phyloP scores from a whole-genome alignment of 805 yeast genomes.

The Tanozyma kutaoensis region DNA sequence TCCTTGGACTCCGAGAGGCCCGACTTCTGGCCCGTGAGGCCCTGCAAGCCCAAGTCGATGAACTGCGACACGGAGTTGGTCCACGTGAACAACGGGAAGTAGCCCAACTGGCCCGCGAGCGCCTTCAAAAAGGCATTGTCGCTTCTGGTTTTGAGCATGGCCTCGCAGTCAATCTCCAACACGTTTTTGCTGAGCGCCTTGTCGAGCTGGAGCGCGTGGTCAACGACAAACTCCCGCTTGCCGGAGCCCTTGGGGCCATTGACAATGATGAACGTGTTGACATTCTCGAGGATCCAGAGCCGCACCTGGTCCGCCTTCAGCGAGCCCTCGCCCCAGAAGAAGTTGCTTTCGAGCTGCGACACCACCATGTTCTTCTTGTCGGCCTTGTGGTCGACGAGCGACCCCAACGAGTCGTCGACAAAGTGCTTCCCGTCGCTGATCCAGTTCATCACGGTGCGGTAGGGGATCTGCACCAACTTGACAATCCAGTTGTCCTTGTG shows the following conservation, averaged over 20 bases:
- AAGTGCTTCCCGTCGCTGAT: conserved; percentile 20
- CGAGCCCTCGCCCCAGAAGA: conserved; percentile 59
- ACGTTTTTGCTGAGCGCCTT: conserved; percentile 29
- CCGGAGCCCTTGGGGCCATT: conserved; percentile 97
- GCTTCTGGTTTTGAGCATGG: conserved; percentile 55
- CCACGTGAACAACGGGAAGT: conserved; percentile 93
- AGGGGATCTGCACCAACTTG: conserved; percentile 14
- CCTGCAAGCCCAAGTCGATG: conserved; percentile 76
- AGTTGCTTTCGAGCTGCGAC: conserved; percentile 4
- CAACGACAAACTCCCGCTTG: conserved; percentile 64
- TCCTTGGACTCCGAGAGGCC: conserved; percentile 80
- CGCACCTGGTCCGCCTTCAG: conserved; percentile 56
- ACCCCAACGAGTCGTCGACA: conserved; percentile 14
- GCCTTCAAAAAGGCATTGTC: conserved; percentile 56
- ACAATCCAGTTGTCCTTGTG: conserved; percentile 23
- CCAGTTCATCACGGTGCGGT: conserved; percentile 11
- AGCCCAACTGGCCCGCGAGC: conserved; percentile 71
- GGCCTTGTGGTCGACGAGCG: background rate
- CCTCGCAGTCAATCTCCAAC: conserved; percentile 68
- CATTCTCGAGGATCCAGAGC: conserved; percentile 77
- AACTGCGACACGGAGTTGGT: conserved; percentile 65
- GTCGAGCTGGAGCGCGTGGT: conserved; percentile 48
- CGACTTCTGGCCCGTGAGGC: conserved; percentile 87
- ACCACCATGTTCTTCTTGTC: too few relatives aligned
- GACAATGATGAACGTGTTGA: conserved; percentile 80